These are phyloP conservation scores for Quercus bicolor DNA, from an alignment of 306 rosid species.

Conservation along the genomic window DNA sequence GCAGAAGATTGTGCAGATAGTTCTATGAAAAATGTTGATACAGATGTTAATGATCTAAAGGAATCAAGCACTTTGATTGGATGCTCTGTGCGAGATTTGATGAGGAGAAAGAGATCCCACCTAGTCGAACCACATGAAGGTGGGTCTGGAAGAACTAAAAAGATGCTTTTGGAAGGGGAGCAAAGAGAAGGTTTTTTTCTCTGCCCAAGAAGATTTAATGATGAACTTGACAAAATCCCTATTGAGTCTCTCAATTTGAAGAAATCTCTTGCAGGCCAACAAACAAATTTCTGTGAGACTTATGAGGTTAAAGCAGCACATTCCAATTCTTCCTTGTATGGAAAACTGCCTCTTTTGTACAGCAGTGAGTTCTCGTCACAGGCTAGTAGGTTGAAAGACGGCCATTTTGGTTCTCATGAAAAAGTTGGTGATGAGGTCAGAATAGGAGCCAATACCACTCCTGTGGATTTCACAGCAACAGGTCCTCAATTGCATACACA, in stretches of 20 bases:
- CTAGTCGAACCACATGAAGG: conserved; percentile 43
- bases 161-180: conserved; percentile 31
- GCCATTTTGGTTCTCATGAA: conserved; percentile 26
- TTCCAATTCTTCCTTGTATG: conserved; percentile 30
- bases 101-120: conserved; percentile 74
- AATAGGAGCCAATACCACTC: conserved; percentile 4
- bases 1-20: too few species aligned
- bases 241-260: neutral
- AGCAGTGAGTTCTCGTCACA: conserved; percentile 24
- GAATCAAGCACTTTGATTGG: conserved; percentile 32
- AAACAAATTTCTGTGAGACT: conserved; percentile 24
- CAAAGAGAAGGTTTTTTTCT: conserved; percentile 30
- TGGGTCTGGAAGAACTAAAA: conserved; percentile 35
- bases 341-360: conserved; percentile 30
- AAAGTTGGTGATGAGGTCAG: conserved; percentile 7
- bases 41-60: neutral
- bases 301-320: conserved; percentile 24
- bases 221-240: neutral
- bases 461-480: conserved; percentile 8
- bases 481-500: conserved; percentile 20
- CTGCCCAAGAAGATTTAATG: conserved; percentile 23
- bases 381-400: conserved; percentile 26
- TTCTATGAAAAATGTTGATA: too few species aligned
- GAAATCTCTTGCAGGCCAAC: conserved; percentile 23
- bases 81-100: conserved; percentile 76